phyloP scores from a whole-genome alignment of 768 basidiomycete genomes.

The Suillus fuscotomentosus region DNA sequence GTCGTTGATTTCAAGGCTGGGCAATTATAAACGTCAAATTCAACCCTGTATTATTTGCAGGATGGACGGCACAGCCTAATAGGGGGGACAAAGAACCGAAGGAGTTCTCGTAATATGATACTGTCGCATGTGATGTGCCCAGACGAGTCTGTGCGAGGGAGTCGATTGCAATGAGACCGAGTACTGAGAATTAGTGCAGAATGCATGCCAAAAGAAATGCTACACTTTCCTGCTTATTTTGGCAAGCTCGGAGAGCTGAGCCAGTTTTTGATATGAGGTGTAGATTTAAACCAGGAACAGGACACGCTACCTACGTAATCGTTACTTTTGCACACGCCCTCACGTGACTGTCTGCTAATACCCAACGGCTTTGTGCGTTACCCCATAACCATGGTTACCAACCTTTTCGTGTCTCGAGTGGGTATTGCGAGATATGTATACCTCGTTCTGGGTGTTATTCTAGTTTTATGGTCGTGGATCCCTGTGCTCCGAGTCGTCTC shows the following conservation, averaged over 20 bases:
- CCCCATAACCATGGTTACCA: background rate
- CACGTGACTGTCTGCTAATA: background rate
- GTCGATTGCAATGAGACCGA: too few relatives aligned
- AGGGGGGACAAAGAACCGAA: background rate
- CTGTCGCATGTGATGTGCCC: background rate
- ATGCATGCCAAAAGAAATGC: too few relatives aligned
- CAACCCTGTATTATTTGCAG: background rate
- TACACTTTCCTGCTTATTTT: too few relatives aligned
- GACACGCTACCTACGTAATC: too few relatives aligned
- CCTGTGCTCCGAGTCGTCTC: background rate
- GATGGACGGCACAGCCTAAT: background rate
- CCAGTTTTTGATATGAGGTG: too few relatives aligned
- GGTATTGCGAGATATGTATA: background rate
- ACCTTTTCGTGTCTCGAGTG: background rate
- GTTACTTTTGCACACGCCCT: too few relatives aligned
- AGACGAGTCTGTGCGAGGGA: background rate
- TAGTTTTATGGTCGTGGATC: background rate
- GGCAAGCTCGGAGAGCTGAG: too few relatives aligned
- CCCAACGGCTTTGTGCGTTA: background rate
- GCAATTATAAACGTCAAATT: background rate
- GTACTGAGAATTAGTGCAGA: too few relatives aligned
- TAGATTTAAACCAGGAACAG: too few relatives aligned
- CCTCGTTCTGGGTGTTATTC: background rate
- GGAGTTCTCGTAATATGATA: background rate
- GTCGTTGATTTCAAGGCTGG: background rate